These are phyloP conservation scores for Aspergillus panamensis DNA, from an alignment of 495 filamentous ascomycete genomes.

Conservation along the genomic window DNA sequence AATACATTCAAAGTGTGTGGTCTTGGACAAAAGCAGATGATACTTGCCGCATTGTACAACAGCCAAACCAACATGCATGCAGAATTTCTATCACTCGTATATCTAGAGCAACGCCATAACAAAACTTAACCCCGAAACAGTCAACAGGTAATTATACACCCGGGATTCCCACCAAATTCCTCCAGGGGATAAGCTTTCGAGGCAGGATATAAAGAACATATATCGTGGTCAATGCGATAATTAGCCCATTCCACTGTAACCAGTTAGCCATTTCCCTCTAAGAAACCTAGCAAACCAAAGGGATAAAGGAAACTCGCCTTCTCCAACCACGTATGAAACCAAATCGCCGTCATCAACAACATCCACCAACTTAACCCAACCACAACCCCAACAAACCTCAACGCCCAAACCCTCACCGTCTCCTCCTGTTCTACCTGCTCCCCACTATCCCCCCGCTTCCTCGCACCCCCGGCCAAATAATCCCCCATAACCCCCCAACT, in stretches of 20 bases:
- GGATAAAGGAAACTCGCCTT: conserved; percentile 60
- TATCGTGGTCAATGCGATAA: conserved; percentile 60
- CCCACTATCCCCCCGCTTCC: conserved; percentile 56
- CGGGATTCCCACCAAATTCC: conserved; percentile 69
- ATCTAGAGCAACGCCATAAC: neutral
- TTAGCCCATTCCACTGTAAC: conserved; percentile 23
- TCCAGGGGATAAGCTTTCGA: conserved; percentile 57
- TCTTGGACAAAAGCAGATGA: no score
- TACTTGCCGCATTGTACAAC: no score
- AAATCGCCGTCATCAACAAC: conserved; percentile 95
- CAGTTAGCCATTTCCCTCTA: conserved; percentile 4
- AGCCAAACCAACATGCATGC: neutral
- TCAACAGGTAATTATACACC: conserved; percentile 50
- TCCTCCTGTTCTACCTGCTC: conserved; percentile 20
- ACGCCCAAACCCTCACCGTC: conserved; percentile 43
- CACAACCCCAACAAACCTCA: conserved; percentile 46
- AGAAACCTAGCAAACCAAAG: neutral
- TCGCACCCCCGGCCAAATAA: conserved; percentile 19
- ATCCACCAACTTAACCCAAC: conserved; percentile 77
- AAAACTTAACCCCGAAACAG: neutral
- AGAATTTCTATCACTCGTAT: neutral
- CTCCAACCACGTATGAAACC: conserved; percentile 98
- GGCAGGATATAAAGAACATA: conserved; percentile 78
- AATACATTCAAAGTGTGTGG: no score
- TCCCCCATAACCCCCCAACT: conserved; percentile 57